Evolutionary conservation across 2,329 filamentous ascomycete genomes (phyloP).

Genomic region (Aaosphaeria pasadenensis): DNA sequence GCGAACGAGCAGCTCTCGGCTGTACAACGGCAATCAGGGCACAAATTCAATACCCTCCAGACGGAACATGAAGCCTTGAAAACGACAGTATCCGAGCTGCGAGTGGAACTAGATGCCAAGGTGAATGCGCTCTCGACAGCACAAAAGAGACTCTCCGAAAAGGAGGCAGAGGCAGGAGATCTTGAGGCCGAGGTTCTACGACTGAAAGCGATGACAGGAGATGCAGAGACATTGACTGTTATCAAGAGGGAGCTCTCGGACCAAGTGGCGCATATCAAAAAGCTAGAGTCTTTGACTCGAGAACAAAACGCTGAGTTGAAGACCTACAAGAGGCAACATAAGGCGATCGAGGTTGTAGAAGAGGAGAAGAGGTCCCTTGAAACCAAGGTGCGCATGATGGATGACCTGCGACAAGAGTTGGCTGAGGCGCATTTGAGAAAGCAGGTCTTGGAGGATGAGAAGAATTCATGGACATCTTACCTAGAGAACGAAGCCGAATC

Average conservation of each 20-base stretch:
- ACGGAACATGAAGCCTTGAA: slow-evolving; percentile 58
- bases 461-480: slow-evolving; percentile 81
- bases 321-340: slow-evolving; percentile 75
- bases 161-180: slow-evolving; percentile 67
- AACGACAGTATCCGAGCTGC: slow-evolving; percentile 57
- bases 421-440: slow-evolving; percentile 77
- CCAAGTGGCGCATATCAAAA: slow-evolving; percentile 87
- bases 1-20: slow-evolving; percentile 70
- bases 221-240: slow-evolving; percentile 79
- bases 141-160: slow-evolving; percentile 66
- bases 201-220: slow-evolving; percentile 81
- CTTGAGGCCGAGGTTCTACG: slow-evolving; percentile 81
- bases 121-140: slow-evolving; percentile 57
- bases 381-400: slow-evolving; percentile 71
- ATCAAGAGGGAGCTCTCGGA: slow-evolving; percentile 87
- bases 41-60: slow-evolving; percentile 59
- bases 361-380: slow-evolving; percentile 88
- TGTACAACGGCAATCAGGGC: slow-evolving; percentile 63
- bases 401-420: slow-evolving; percentile 71
- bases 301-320: slow-evolving; percentile 79
- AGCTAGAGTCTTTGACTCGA: slow-evolving; percentile 74
- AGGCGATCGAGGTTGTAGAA: slow-evolving; percentile 88
- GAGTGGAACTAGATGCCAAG: slow-evolving; percentile 56
- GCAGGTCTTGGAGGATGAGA: slow-evolving; percentile 85
- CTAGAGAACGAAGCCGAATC: slow-evolving; percentile 65